Evolutionary conservation across 2,329 filamentous ascomycete genomes (phyloP).

Genomic region (Colletotrichum liriopes): DNA sequence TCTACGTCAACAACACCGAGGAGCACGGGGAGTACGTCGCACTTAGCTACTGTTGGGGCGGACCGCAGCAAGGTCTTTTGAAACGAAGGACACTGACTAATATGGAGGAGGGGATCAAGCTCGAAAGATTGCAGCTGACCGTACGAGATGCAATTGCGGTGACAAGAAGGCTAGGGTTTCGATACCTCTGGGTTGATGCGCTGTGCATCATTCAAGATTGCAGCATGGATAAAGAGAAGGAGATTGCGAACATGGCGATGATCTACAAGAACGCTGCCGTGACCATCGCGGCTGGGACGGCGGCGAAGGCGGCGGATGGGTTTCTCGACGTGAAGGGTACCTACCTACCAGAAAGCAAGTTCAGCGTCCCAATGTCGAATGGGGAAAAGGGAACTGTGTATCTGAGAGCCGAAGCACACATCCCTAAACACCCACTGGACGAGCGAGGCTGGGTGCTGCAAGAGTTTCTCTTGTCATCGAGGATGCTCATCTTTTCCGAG

Average conservation of each 20-base stretch:
- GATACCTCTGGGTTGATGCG: constrained; percentile 44
- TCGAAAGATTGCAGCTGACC: constrained; percentile 8
- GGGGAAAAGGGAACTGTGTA: constrained; percentile 5
- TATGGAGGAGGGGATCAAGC: constrained; percentile 14
- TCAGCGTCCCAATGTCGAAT: neutral
- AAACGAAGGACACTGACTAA: neutral
- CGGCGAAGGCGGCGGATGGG: neutral
- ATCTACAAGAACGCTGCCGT: constrained; percentile 39
- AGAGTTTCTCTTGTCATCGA: constrained; percentile 43
- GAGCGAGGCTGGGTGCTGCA: constrained; percentile 43
- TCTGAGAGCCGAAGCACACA: constrained; percentile 9
- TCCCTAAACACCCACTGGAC: constrained; percentile 29
- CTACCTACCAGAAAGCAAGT: constrained; percentile 7
- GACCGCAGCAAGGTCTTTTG: constrained; percentile 9
- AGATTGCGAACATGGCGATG: constrained; percentile 38
- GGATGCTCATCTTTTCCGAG: constrained; percentile 43
- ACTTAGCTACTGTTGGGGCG: constrained; percentile 45
- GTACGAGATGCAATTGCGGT: constrained; percentile 39
- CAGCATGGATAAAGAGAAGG: constrained; percentile 26
- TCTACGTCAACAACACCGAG: constrained; percentile 24
- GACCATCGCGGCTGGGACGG: constrained; percentile 31
- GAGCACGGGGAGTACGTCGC: constrained; percentile 38
- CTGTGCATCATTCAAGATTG: constrained; percentile 45
- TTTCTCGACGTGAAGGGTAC: constrained; percentile 2
- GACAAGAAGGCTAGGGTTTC: constrained; percentile 28